Conservation (phyloP, 208 protist genomes). For the Angomonas ambiguus region DNA sequence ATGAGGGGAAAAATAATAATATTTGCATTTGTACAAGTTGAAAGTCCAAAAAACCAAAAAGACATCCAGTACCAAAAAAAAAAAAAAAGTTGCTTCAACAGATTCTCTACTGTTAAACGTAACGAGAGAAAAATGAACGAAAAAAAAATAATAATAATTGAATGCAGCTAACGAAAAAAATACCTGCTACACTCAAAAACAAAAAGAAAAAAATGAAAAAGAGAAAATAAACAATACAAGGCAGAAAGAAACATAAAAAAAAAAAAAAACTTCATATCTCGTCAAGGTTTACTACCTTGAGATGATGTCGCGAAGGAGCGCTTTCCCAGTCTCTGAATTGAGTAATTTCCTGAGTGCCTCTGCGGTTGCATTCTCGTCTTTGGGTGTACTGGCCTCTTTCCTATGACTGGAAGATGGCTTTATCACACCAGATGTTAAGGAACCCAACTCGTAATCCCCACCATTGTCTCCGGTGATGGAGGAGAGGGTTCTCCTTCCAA, state of each 20-base stretch:
- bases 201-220: conserved; percentile 10
- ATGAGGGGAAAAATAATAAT: neutral
- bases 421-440: neutral
- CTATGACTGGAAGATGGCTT: neutral
- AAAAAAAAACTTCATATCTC: neutral
- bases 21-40: too few relatives aligned
- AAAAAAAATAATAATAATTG: conserved; percentile 11
- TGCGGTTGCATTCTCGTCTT: neutral
- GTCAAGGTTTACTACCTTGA: neutral
- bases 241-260: conserved; percentile 17
- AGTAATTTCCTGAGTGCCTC: neutral
- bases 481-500: neutral
- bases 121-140: neutral
- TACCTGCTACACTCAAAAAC: neutral
- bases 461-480: neutral
- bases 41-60: too few relatives aligned
- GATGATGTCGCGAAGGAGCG: neutral
- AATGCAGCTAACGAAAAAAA: conserved; percentile 11
- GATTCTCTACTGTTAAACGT: too few relatives aligned
- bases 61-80: too few relatives aligned
- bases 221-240: conserved; percentile 6
- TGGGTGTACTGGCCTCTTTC: neutral
- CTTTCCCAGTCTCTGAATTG: neutral
- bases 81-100: too few relatives aligned
- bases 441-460: neutral